Percentiles rank a stretch among this genome's conserved stretches.
These are phyloP conservation scores for Rhodotorula sp. DNA, from an alignment of 1,284 basidiomycete species.

Conservation along the genomic window DNA sequence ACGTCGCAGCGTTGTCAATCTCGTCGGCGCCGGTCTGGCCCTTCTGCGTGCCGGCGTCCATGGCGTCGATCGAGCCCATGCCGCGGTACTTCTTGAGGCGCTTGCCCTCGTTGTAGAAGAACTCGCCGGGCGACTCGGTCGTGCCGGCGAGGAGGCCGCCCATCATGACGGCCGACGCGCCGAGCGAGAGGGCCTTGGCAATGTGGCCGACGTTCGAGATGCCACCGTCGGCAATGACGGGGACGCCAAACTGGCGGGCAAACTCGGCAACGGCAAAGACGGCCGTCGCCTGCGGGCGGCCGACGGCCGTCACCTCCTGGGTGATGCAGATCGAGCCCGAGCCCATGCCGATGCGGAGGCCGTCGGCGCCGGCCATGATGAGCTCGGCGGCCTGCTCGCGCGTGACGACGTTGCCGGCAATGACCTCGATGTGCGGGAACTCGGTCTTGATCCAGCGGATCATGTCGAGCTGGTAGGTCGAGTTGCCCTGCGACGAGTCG, in stretches of 20 bases:
- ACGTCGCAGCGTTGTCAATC: constrained; percentile 89
- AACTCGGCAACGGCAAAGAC: constrained; percentile 95
- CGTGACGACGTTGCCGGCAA: constrained; percentile 97
- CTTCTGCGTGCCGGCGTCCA: constrained; percentile 69
- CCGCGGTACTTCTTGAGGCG: constrained; percentile 98
- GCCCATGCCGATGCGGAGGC: constrained; percentile 93
- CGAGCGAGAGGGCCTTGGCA: constrained; percentile 92
- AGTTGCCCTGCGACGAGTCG: constrained; percentile 97
- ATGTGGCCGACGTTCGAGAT: constrained; percentile 96
- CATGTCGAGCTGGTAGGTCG: constrained; percentile 91
- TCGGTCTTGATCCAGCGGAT: constrained; percentile 89
- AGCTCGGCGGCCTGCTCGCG: constrained; percentile 94
- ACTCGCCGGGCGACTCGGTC: constrained; percentile 96
- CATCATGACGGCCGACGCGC: constrained; percentile 98
- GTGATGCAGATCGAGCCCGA: constrained; percentile 99
- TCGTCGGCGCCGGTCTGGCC: constrained; percentile 49
- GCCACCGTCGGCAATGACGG: constrained; percentile 97
- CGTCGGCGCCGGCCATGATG: constrained; percentile 93
- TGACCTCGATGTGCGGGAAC: constrained; percentile 82
- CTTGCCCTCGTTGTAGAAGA: constrained; percentile 90
- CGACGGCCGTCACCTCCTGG: constrained; percentile 99
- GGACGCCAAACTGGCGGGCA: constrained; percentile 87
- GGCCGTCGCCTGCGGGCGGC: constrained; percentile 94
- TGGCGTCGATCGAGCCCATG: constrained; percentile 96
- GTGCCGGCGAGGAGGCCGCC: constrained; percentile 94